These are phyloP conservation scores for Camellia granthamiana DNA, from an alignment of 148 eudicot species.

Conservation along the genomic window DNA sequence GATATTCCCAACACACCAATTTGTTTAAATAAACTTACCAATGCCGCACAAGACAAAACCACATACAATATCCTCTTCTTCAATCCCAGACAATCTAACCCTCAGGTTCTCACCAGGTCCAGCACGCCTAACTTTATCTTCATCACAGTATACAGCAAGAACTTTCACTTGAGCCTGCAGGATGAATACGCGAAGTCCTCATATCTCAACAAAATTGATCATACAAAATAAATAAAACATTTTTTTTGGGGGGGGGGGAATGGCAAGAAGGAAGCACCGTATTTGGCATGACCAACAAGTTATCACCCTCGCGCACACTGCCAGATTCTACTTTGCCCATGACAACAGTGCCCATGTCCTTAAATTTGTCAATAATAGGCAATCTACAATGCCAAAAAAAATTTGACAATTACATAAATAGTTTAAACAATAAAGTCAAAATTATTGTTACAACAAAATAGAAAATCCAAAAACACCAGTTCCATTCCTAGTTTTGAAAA, in stretches of 20 bases:
- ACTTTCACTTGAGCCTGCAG: constrained; percentile 83
- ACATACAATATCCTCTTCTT: constrained; percentile 76
- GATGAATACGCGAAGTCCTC: neutral
- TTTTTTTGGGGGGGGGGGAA: no score
- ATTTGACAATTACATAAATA: neutral
- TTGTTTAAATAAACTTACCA: constrained; percentile 41
- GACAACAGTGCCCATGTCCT: constrained; percentile 87
- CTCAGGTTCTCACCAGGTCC: constrained; percentile 91
- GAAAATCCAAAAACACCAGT: neutral
- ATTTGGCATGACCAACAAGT: constrained; percentile 79
- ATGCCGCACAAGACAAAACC: constrained; percentile 72
- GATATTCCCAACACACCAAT: no score
- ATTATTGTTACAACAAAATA: no score
- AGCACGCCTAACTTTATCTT: constrained; percentile 68
- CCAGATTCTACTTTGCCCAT: constrained; percentile 98
- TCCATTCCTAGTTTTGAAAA: neutral
- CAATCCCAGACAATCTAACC: constrained; percentile 77
- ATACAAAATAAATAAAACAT: neutral
- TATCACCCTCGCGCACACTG: constrained; percentile 73
- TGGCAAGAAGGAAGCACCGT: constrained; percentile 39
- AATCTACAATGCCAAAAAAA: constrained; percentile 38
- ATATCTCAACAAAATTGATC: neutral
- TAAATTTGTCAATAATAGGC: constrained; percentile 81
- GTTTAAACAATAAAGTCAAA: neutral
- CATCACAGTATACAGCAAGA: constrained; percentile 63